Evolutionary conservation across 2,329 filamentous ascomycete species (phyloP).

Genomic region (Penicillium verrucosum): DNA sequence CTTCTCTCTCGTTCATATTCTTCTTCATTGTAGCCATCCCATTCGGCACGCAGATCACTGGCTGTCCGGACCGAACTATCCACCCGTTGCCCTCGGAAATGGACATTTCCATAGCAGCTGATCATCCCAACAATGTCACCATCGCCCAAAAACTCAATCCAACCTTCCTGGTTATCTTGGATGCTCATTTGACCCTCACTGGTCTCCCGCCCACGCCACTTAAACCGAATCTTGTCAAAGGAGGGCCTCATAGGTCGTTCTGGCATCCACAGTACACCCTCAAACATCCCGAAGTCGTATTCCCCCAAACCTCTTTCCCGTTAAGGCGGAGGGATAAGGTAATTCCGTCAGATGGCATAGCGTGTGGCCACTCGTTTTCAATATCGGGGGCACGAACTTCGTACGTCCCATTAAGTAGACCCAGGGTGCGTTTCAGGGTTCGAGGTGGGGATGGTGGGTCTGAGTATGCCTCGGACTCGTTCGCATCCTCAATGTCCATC

Average conservation of each 20-base stretch:
- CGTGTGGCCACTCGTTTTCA: neutral
- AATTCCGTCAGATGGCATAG: neutral
- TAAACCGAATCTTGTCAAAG: neutral
- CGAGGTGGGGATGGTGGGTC: neutral
- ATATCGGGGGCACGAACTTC: neutral
- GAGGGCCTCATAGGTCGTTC: neutral
- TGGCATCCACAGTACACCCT: neutral
- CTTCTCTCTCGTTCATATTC: neutral
- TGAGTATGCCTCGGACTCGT: neutral
- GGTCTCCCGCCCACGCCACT: neutral
- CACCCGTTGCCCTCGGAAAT: neutral
- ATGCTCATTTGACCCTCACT: neutral
- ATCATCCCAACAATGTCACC: neutral
- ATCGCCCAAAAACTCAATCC: neutral
- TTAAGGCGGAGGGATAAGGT: neutral
- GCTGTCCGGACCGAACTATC: neutral
- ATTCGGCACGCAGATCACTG: neutral
- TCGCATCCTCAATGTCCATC: neutral
- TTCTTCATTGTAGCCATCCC: neutral
- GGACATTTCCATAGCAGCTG: neutral
- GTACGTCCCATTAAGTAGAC: neutral
- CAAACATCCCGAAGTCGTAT: neutral
- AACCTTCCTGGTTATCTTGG: neutral
- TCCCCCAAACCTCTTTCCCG: neutral
- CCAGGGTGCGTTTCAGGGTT: neutral